Evolutionary conservation across 768 basidiomycete species (phyloP).

Genomic region (Trametes cubensis): DNA sequence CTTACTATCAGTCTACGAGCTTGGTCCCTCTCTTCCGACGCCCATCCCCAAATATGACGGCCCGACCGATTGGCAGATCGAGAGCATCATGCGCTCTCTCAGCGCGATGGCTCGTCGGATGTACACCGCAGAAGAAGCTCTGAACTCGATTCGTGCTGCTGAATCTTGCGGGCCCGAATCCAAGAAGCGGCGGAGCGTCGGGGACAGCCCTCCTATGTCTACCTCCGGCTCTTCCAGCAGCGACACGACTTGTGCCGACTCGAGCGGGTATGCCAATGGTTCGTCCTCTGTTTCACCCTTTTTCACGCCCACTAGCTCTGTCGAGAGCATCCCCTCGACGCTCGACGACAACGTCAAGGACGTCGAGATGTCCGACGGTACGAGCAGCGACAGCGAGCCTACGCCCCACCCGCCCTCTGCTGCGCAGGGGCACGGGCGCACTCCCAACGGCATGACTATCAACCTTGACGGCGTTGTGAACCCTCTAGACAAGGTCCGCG

Average conservation of each 20-base stretch:
- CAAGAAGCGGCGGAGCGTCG: slow-evolving; percentile 47
- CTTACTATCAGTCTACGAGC: slow-evolving; percentile 60
- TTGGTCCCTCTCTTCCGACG: slow-evolving; percentile 48
- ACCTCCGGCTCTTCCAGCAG: slow-evolving; percentile 24
- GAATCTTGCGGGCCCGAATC: slow-evolving; percentile 45
- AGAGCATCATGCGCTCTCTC: slow-evolving; percentile 56
- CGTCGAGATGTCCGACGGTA: slow-evolving; percentile 26
- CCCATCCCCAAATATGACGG: slow-evolving; percentile 59
- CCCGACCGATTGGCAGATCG: slow-evolving; percentile 59
- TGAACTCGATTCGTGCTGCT: slow-evolving; percentile 45
- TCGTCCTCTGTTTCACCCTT: slow-evolving; percentile 30
- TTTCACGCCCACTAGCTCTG: slow-evolving; percentile 31
- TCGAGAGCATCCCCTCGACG: slow-evolving; percentile 30
- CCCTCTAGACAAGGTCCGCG: slow-evolving; percentile 29
- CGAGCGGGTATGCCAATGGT: slow-evolving; percentile 21
- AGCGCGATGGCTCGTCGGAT: slow-evolving; percentile 54
- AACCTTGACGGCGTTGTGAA: slow-evolving; percentile 52
- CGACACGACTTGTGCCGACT: slow-evolving; percentile 22
- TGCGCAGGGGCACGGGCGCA: slow-evolving; percentile 24
- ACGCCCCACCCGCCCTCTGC: slow-evolving; percentile 22
- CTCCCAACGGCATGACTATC: slow-evolving; percentile 48
- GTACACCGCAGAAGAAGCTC: slow-evolving; percentile 55
- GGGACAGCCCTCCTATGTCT: slow-evolving; percentile 33
- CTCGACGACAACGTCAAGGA: slow-evolving; percentile 27
- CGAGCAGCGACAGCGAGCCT: slow-evolving; percentile 28